Conservation (phyloP, 2,329 filamentous ascomycete species). For the Beauveria sp. region DNA sequence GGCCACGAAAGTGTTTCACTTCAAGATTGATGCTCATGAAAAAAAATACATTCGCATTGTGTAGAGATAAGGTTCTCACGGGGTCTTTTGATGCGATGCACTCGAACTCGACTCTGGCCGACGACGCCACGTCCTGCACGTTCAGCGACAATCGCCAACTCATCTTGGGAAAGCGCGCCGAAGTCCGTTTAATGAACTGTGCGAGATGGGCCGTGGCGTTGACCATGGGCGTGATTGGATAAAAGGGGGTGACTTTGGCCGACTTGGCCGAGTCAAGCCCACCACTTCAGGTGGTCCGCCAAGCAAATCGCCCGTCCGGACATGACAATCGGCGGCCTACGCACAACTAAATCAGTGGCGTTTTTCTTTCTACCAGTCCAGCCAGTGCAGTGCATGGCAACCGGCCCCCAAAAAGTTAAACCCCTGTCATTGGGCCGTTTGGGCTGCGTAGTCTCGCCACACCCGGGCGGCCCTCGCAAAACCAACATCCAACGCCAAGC, state of each 20-base stretch:
- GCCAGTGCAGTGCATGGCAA: neutral
- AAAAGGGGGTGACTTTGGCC: neutral
- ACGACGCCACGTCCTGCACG: too few relatives aligned
- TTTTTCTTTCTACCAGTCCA: neutral
- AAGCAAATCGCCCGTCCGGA: slow-evolving; percentile 1
- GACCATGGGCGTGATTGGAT: neutral
- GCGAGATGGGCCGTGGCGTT: too few relatives aligned
- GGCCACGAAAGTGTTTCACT: slow-evolving; percentile 10
- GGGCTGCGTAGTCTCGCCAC: neutral
- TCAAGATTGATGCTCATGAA: slow-evolving; percentile 1
- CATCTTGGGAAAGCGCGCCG: neutral
- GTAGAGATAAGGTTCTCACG: neutral
- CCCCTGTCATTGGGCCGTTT: neutral
- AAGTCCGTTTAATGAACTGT: neutral
- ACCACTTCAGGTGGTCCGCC: neutral
- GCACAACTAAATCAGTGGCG: neutral
- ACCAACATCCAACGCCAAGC: slow-evolving; percentile 7
- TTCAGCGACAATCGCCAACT: too few relatives aligned
- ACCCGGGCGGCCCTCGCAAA: slow-evolving; percentile 2
- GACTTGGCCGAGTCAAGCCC: slow-evolving; percentile 1
- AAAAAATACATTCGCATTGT: neutral
- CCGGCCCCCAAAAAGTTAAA: neutral
- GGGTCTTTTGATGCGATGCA: neutral
- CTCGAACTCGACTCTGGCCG: too few relatives aligned
- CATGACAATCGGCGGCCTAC: slow-evolving; percentile 6